Percentiles rank a stretch among this genome's conserved stretches.
phyloP scores from a whole-genome alignment of 169 alveolate genomes.

The Miamiensis avidus region DNA sequence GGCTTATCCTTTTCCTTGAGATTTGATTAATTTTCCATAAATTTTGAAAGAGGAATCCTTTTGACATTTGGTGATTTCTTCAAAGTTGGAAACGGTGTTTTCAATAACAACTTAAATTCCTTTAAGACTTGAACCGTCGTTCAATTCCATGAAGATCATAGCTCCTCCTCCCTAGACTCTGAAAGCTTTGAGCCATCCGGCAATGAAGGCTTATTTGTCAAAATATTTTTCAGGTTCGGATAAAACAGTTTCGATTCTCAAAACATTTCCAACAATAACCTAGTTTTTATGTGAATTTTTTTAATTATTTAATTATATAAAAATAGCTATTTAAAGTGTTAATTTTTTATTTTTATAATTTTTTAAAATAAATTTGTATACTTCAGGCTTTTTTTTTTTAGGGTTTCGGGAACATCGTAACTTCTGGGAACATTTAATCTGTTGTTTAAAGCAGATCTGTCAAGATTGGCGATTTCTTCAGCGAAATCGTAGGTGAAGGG shows the following conservation, averaged over 20 bases:
- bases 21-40: slow-evolving; percentile 90
- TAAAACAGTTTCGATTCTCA: slow-evolving; percentile 8
- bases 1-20: slow-evolving; percentile 92
- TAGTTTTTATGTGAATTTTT: background rate
- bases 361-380: no score
- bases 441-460: background rate
- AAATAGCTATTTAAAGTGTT: no score
- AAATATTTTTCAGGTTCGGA: slow-evolving; percentile 40
- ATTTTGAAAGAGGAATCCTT: slow-evolving; percentile 88
- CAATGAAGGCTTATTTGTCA: slow-evolving; percentile 78
- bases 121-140: slow-evolving; percentile 95
- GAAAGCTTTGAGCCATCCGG: slow-evolving; percentile 97
- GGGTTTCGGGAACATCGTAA: background rate
- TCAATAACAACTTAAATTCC: slow-evolving; percentile 94
- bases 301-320: no score
- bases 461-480: background rate
- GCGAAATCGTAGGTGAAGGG: slow-evolving; percentile 27
- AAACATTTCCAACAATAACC: slow-evolving; percentile 5
- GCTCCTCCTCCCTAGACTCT: slow-evolving; percentile 94
- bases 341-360: no score
- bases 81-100: slow-evolving; percentile 80
- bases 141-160: slow-evolving; percentile 91
- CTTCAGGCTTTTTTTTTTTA: background rate
- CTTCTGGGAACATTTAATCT: slow-evolving; percentile 8
- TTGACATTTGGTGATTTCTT: slow-evolving; percentile 63